Conservation (phyloP, 2,329 filamentous ascomycete genomes). For the Aspergillus texensis region DNA sequence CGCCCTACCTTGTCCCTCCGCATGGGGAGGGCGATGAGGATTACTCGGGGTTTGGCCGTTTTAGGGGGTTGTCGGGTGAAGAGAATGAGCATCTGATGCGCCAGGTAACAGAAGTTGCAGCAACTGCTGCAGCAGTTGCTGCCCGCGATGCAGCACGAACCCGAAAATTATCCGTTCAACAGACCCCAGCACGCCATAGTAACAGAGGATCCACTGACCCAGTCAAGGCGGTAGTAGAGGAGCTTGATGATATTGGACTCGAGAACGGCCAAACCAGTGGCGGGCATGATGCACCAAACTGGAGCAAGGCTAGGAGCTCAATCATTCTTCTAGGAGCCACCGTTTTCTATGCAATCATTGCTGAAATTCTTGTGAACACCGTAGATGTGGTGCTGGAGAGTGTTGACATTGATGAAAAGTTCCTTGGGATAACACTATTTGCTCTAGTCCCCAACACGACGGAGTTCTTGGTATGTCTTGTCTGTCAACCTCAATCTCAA, state of each 20-base stretch:
- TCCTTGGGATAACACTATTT: conserved; percentile 94
- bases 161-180: conserved; percentile 52
- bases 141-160: conserved; percentile 71
- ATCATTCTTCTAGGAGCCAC: conserved; percentile 88
- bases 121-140: conserved; percentile 84
- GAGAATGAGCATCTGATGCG: conserved; percentile 81
- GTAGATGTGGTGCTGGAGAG: conserved; percentile 94
- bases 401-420: conserved; percentile 93
- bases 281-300: conserved; percentile 97
- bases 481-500: not conserved
- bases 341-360: conserved; percentile 91
- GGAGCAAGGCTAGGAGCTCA: conserved; percentile 88
- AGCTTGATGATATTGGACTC: conserved; percentile 52
- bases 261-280: conserved; percentile 56
- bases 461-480: conserved; percentile 79
- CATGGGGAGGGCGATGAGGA: conserved; percentile 56
- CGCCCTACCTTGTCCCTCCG: conserved; percentile 75
- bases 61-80: conserved; percentile 73
- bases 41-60: conserved; percentile 24
- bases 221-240: conserved; percentile 41
- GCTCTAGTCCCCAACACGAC: conserved; percentile 97
- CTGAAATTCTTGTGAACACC: conserved; percentile 94
- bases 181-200: conserved; percentile 32
- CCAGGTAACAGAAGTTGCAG: conserved; percentile 90
- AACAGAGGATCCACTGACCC: conserved; percentile 42